A percentile compares a stretch with the other conserved stretches of the same genome.
Evolutionary conservation across 2,329 filamentous ascomycete species (phyloP).

Genomic region (Calonectria pseudoreteaudii): DNA sequence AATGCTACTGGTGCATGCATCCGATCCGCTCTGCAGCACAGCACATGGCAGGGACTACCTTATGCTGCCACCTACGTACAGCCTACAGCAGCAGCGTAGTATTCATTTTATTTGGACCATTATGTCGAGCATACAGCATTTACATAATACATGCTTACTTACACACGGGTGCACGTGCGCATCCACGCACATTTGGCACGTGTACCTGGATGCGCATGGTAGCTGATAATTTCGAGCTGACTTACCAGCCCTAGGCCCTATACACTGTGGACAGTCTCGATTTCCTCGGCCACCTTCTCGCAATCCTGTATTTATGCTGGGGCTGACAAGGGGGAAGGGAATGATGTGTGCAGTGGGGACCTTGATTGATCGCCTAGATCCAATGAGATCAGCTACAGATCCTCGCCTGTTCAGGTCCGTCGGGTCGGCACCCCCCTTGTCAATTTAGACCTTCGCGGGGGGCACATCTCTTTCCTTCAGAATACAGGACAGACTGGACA

Average conservation of each 20-base stretch:
- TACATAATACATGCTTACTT: not conserved
- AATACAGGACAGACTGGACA: not conserved
- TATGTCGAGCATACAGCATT: not conserved
- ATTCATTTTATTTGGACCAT: not conserved
- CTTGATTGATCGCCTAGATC: not conserved
- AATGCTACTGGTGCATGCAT: not conserved
- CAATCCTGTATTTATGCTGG: not conserved
- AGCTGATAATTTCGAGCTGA: not conserved
- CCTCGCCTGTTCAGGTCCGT: not conserved
- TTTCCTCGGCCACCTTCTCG: not conserved
- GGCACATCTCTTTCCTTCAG: not conserved
- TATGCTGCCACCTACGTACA: not conserved
- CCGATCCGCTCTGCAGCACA: not conserved
- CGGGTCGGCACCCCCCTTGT: not conserved
- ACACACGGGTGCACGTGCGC: not conserved
- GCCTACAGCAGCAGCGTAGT: not conserved
- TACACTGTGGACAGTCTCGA: not conserved
- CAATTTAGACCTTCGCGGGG: not conserved
- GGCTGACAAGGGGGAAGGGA: not conserved
- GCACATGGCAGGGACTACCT: not conserved
- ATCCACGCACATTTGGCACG: not conserved
- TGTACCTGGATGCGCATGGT: not conserved
- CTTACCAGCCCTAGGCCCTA: not conserved
- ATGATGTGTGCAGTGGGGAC: not conserved
- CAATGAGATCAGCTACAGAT: not conserved